Percentiles rank a stretch among this genome's conserved stretches.
These are phyloP conservation scores for Amaranthus cruentus DNA, from an alignment of 148 eudicot genomes.

Conservation along the genomic window DNA sequence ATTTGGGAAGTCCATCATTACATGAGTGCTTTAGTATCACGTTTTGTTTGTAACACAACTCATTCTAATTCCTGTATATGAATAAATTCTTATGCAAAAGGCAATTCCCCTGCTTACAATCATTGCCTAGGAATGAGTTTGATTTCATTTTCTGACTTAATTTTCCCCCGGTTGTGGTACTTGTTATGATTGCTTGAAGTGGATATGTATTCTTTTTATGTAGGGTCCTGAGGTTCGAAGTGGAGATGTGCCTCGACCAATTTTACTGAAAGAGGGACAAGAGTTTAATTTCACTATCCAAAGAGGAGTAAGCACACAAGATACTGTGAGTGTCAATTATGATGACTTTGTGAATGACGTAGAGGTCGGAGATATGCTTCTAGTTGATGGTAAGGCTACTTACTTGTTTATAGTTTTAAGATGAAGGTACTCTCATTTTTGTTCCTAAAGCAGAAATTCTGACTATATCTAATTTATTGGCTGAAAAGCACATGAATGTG, in stretches of 20 bases:
- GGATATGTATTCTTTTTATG: slow-evolving; percentile 17
- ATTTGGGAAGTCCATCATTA: neutral
- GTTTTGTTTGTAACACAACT: neutral
- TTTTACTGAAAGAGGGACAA: slow-evolving; percentile 80
- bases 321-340: slow-evolving; percentile 95
- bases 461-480: neutral
- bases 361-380: slow-evolving; percentile 72
- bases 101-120: neutral
- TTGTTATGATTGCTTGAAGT: slow-evolving; percentile 10
- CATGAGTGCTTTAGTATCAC: neutral
- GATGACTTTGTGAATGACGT: slow-evolving; percentile 96
- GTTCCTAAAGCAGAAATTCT: neutral
- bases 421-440: slow-evolving; percentile 1
- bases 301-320: slow-evolving; percentile 82
- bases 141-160: neutral
- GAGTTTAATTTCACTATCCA: slow-evolving; percentile 83
- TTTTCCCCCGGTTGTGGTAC: neutral
- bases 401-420: neutral
- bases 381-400: slow-evolving; percentile 88
- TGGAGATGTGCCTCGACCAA: slow-evolving; percentile 93
- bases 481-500: neutral
- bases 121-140: neutral
- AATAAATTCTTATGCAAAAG: neutral
- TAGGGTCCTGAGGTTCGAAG: slow-evolving; percentile 99
- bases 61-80: neutral